A percentile compares a stretch with the other conserved stretches of the same genome.
Conservation (phyloP, 225 moss, liverwort and hornwort genomes). For the Anthoceros angustus region DNA sequence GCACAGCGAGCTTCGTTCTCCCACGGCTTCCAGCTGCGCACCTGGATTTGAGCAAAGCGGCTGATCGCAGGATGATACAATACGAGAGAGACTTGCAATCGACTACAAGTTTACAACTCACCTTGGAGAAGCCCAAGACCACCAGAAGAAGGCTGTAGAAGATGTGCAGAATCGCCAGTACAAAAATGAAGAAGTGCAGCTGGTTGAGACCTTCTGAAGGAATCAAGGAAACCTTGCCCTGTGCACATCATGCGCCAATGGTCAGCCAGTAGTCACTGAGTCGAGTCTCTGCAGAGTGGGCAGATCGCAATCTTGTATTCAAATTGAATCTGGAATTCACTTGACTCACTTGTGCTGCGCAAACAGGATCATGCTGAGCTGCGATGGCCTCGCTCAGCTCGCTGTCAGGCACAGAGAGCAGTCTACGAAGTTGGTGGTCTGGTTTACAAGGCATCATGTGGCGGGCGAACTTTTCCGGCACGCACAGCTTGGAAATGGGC, state of each 20-base stretch:
- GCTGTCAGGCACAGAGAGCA: not conserved
- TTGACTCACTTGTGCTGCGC: not conserved
- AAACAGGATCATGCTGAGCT: not conserved
- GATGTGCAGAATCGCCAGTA: conserved; percentile 60
- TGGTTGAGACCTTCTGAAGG: conserved; percentile 42
- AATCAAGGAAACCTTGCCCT: conserved; percentile 49
- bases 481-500: conserved; percentile 33
- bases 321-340: not conserved
- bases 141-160: conserved; percentile 52
- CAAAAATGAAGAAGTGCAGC: conserved; percentile 66
- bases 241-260: conserved; percentile 5
- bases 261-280: conserved; percentile 5
- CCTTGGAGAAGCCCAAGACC: conserved; percentile 55
- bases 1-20: not conserved
- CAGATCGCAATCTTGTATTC: not conserved
- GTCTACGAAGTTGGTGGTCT: not conserved
- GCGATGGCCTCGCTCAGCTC: not conserved
- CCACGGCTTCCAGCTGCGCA: not conserved
- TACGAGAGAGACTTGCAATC: not conserved
- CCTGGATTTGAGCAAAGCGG: not conserved
- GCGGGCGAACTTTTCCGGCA: conserved; percentile 36
- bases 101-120: conserved; percentile 5
- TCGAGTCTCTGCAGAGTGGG: not conserved
- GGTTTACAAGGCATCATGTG: conserved; percentile 41
- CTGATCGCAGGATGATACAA: not conserved